phyloP scores from a whole-genome alignment of 805 yeast genomes.

The Saccharomycopsis amapae region DNA sequence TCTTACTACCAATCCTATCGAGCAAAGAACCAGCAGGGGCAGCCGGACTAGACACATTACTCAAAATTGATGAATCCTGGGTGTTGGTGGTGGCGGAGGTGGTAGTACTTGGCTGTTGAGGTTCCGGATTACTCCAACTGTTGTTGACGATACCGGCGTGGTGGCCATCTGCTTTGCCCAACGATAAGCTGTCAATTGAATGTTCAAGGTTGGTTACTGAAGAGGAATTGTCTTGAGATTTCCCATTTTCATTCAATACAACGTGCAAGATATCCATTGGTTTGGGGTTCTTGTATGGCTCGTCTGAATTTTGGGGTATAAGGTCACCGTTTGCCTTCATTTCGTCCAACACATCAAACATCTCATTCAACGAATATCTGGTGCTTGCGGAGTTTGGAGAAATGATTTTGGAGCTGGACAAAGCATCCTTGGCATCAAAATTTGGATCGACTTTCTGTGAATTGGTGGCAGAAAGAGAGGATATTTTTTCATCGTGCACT shows the following conservation, averaged over 20 bases:
- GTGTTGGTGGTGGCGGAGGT: too few relatives aligned
- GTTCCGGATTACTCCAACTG: too few relatives aligned
- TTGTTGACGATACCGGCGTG: too few relatives aligned
- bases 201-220: background rate
- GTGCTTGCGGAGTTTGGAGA: slow-evolving; percentile 37
- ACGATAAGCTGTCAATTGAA: slow-evolving; percentile 2
- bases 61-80: background rate
- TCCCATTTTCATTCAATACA: slow-evolving; percentile 17
- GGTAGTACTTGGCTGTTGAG: background rate
- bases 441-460: background rate
- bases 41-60: slow-evolving; percentile 21
- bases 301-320: slow-evolving; percentile 25
- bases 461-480: slow-evolving; percentile 5
- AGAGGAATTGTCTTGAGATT: slow-evolving; percentile 16
- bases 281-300: slow-evolving; percentile 29
- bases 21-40: slow-evolving; percentile 11
- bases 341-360: slow-evolving; percentile 45
- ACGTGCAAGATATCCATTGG: slow-evolving; percentile 25
- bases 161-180: too few relatives aligned
- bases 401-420: slow-evolving; percentile 20
- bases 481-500: slow-evolving; percentile 11
- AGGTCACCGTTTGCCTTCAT: slow-evolving; percentile 30
- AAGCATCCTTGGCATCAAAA: slow-evolving; percentile 6
- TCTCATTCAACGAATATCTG: slow-evolving; percentile 44
- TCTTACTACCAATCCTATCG: slow-evolving; percentile 6